Conservation (phyloP, 2,329 filamentous ascomycete species). For the Fonsecaea pedrosoi region DNA sequence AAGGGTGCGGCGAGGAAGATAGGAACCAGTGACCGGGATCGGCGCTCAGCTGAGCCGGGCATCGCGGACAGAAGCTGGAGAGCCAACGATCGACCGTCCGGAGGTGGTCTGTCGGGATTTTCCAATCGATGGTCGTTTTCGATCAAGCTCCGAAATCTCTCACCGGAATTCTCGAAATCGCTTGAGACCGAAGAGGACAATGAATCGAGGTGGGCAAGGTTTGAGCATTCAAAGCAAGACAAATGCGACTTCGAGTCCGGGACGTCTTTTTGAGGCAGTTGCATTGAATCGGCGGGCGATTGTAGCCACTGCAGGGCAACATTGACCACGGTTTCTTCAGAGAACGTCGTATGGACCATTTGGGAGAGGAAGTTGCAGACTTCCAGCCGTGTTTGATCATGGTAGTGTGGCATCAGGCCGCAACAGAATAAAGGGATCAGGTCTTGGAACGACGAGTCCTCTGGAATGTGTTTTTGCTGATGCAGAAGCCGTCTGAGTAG, state of each 20-base stretch:
- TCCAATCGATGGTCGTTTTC: conserved; percentile 48
- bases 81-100: conserved; percentile 73
- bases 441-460: conserved; percentile 69
- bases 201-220: conserved; percentile 66
- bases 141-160: conserved; percentile 69
- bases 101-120: conserved; percentile 37
- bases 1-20: conserved; percentile 76
- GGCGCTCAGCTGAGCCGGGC: conserved; percentile 81
- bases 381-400: conserved; percentile 88
- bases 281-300: conserved; percentile 23
- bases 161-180: conserved; percentile 60
- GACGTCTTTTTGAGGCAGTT: not conserved
- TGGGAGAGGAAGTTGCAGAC: conserved; percentile 75
- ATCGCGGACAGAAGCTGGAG: conserved; percentile 77
- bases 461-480: conserved; percentile 65
- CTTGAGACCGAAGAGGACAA: conserved; percentile 60
- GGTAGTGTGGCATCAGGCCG: conserved; percentile 82
- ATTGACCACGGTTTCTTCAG: conserved; percentile 74
- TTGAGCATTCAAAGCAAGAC: conserved; percentile 83
- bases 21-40: conserved; percentile 83
- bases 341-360: conserved; percentile 71
- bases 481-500: conserved; percentile 78
- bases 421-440: conserved; percentile 85
- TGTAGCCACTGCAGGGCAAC: conserved; percentile 80
- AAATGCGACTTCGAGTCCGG: conserved; percentile 1